Evolutionary conservation across 1,284 basidiomycete genomes (phyloP), one percentile per base, ranked within the genome.

Genomic region (Pseudozyma pruni): DNA sequence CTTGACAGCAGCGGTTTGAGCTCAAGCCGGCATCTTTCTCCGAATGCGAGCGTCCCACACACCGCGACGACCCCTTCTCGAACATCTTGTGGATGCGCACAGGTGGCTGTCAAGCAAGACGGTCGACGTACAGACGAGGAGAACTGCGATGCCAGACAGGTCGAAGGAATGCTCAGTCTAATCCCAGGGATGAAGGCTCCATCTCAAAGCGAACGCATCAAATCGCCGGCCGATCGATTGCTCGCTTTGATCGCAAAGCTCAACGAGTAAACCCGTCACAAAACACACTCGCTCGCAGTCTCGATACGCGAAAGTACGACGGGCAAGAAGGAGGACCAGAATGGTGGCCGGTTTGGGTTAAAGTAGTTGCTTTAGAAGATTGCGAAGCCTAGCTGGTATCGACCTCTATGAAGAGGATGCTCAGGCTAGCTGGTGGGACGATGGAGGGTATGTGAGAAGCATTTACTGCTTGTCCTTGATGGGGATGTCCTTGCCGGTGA

Each of bases 381-480:
- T 6, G 48, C 17, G 43, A 5, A 19, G 23, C 31, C 40, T 46
- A 10, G 27, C 37, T 46, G 50, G 45, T 53, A 64, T 59, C 47
- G 31, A 51, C n/a, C 39, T 23, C 25, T 20, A 23, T 33, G 38
- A 9, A 16, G 23, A 20, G 14, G 10, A 49, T 56, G 40, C 51
- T 59, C 55, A 29, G 32, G 39, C 32, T 39, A 1, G 11, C 8
- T 40, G n/a, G 8, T 7, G 23, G 23, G 27, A 29, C 33, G 20
- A 25, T n/a, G 9, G 22, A 38, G 9, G 22, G n/a, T n/a, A n/a
- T n/a, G n/a, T n/a, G n/a, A n/a, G n/a, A n/a, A 4, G 14, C 27
- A n/a, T 52, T 48, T 60, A 74, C 53, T 76, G 72, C 72, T 76
- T 76, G 64, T 76, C 74, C 57, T 68, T 52, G 64, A 76, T 76